Evolutionary conservation across 371 early-diverging fungal species (phyloP).

Genomic region (Haplosporangium sp.): DNA sequence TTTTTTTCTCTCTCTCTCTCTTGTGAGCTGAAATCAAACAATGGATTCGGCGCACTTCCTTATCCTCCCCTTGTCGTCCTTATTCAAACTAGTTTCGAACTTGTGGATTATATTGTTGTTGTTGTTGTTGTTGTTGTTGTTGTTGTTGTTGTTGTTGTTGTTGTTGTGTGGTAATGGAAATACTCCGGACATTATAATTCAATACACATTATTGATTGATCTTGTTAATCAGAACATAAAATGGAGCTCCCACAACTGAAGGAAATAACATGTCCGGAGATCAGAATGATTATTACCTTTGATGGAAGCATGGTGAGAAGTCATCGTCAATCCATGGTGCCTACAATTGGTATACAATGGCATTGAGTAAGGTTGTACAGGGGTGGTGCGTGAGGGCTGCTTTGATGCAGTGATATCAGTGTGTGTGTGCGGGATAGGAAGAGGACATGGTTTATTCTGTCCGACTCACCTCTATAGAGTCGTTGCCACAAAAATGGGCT

Average conservation of each 20-base stretch:
- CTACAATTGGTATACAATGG: slow-evolving; percentile 7
- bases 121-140: no score
- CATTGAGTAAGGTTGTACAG: neutral
- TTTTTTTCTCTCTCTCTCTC: neutral
- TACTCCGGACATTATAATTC: no score
- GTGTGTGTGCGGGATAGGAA: neutral
- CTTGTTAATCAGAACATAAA: neutral
- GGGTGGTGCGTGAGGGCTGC: neutral
- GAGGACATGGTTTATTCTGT: neutral
- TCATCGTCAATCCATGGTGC: slow-evolving; percentile 46
- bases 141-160: no score
- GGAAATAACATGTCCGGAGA: no score
- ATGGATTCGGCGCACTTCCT: neutral
- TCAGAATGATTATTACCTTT: slow-evolving; percentile 25
- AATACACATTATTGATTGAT: no score
- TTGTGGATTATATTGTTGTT: neutral
- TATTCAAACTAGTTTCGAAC: neutral
- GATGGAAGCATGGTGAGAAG: slow-evolving; percentile 53
- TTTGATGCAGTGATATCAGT: neutral
- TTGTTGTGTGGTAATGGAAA: no score
- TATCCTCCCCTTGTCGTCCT: no score
- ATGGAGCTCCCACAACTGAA: neutral
- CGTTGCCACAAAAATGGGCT: slow-evolving; percentile 37
- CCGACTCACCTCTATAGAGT: slow-evolving; percentile 41
- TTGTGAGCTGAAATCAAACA: neutral